Evolutionary conservation across 441 rosid genomes (phyloP).

Genomic region (Brassica hybrid): DNA sequence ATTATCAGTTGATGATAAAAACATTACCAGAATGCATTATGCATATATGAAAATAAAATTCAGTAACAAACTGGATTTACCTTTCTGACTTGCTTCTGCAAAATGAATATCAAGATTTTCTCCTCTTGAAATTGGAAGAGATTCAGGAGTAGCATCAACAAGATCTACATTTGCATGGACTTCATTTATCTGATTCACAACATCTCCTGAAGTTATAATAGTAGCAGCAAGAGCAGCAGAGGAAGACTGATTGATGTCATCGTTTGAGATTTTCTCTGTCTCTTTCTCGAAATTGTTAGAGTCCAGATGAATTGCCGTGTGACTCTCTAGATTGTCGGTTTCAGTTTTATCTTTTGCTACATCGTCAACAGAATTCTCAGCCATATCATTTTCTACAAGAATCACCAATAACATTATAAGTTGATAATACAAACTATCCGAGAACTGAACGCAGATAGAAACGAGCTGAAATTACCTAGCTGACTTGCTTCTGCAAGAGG

Average conservation of each 20-base stretch:
- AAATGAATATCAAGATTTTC: background rate
- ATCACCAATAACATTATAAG: slow-evolving; percentile 4
- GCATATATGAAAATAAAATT: background rate
- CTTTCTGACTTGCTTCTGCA: slow-evolving; percentile 2
- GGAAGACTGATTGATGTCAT: slow-evolving; percentile 7
- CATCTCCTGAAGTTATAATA: slow-evolving; percentile 10
- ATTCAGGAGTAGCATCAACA: slow-evolving; percentile 26
- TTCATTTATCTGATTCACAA: background rate
- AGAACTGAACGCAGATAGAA: background rate
- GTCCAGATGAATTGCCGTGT: background rate
- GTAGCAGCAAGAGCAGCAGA: background rate
- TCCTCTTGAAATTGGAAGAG: background rate
- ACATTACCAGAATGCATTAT: background rate
- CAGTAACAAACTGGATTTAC: background rate
- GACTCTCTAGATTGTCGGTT: background rate
- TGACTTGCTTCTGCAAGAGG: slow-evolving; percentile 19
- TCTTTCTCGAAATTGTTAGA: background rate
- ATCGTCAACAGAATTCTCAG: background rate
- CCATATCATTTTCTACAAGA: slow-evolving; percentile 19
- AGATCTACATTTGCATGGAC: slow-evolving; percentile 11
- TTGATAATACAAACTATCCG: background rate
- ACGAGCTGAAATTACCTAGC: slow-evolving; percentile 1
- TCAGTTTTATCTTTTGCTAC: slow-evolving; percentile 2
- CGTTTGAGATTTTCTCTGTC: slow-evolving; percentile 27
- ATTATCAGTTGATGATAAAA: background rate